phyloP scores from a whole-genome alignment of 192 early-diverging fungal genomes.

The Chytriomyces confervae region DNA sequence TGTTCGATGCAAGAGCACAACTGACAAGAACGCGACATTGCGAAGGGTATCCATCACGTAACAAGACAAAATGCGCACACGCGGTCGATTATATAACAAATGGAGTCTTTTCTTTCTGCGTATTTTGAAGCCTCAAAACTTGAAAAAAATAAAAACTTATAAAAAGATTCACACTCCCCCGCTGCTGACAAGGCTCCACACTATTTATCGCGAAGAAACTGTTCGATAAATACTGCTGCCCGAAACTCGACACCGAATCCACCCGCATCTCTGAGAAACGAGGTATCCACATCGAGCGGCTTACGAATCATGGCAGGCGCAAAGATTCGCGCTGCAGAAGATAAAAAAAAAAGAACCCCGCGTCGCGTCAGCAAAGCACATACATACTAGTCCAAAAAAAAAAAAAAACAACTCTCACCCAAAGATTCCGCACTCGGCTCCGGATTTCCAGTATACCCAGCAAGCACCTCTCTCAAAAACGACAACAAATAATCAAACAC shows the following conservation, averaged over 20 bases:
- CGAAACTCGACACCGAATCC: slow-evolving; percentile 26
- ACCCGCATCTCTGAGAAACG: slow-evolving; percentile 19
- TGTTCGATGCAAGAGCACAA: too few relatives aligned
- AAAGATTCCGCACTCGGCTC: slow-evolving; percentile 42
- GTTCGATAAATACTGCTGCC: slow-evolving; percentile 23
- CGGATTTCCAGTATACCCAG: slow-evolving; percentile 40
- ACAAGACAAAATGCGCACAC: too few relatives aligned
- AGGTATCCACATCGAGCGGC: neutral
- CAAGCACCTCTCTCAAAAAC: slow-evolving; percentile 74
- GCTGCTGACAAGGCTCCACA: too few relatives aligned
- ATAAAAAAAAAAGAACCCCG: neutral
- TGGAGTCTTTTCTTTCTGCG: too few relatives aligned
- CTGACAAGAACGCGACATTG: too few relatives aligned
- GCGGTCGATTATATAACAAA: too few relatives aligned
- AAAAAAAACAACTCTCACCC: slow-evolving; percentile 44
- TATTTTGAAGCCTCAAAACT: too few relatives aligned
- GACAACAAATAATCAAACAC: slow-evolving; percentile 81
- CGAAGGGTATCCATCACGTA: too few relatives aligned
- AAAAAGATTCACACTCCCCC: too few relatives aligned
- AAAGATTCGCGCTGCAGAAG: slow-evolving; percentile 12
- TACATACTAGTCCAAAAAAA: neutral
- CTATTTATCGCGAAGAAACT: slow-evolving; percentile 2
- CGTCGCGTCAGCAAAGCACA: neutral
- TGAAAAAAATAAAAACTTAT: too few relatives aligned
- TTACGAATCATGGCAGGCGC: slow-evolving; percentile 13